Evolutionary conservation across 1,284 basidiomycete species (phyloP).

Genomic region (Inonotus hispidus): DNA sequence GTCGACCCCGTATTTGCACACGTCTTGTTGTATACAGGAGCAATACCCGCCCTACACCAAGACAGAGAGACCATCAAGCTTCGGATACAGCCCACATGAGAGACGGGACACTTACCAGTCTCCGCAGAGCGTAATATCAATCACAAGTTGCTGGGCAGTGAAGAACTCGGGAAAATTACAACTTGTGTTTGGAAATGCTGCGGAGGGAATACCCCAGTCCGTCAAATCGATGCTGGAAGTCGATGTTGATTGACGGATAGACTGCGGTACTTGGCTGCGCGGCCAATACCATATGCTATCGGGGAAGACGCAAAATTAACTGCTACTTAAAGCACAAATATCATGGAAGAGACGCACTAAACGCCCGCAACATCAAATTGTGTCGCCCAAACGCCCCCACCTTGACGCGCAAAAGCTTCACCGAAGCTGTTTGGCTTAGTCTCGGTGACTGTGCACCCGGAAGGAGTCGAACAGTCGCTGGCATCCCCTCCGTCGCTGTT

Average conservation of each 20-base stretch:
- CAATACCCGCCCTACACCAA: slow-evolving; percentile 20
- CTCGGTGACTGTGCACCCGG: slow-evolving; percentile 63
- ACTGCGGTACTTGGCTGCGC: slow-evolving; percentile 32
- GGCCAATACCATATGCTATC: slow-evolving; percentile 74
- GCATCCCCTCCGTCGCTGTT: slow-evolving; percentile 14
- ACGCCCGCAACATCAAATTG: slow-evolving; percentile 60
- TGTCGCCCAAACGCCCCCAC: slow-evolving; percentile 70
- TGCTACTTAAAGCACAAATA: slow-evolving; percentile 2
- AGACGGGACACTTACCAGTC: slow-evolving; percentile 33
- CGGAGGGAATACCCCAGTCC: slow-evolving; percentile 49
- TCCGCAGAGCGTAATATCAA: slow-evolving; percentile 57
- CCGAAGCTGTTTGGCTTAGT: slow-evolving; percentile 55
- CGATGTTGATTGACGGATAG: slow-evolving; percentile 33
- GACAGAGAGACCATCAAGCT: neutral
- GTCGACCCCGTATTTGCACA: slow-evolving; percentile 20
- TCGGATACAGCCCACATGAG: neutral
- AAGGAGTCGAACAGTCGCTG: slow-evolving; percentile 43
- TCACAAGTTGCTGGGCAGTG: slow-evolving; percentile 44
- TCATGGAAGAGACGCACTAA: slow-evolving; percentile 39
- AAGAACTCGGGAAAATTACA: slow-evolving; percentile 48
- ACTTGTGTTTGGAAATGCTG: slow-evolving; percentile 39
- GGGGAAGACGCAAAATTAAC: neutral
- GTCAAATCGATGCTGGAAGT: slow-evolving; percentile 39
- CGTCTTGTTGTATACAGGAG: slow-evolving; percentile 19
- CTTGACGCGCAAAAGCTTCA: slow-evolving; percentile 50